A percentile compares a stretch with the other conserved stretches of the same genome.
Conservation (phyloP, 2,329 filamentous ascomycete species). For the Fusarium nodosum region DNA sequence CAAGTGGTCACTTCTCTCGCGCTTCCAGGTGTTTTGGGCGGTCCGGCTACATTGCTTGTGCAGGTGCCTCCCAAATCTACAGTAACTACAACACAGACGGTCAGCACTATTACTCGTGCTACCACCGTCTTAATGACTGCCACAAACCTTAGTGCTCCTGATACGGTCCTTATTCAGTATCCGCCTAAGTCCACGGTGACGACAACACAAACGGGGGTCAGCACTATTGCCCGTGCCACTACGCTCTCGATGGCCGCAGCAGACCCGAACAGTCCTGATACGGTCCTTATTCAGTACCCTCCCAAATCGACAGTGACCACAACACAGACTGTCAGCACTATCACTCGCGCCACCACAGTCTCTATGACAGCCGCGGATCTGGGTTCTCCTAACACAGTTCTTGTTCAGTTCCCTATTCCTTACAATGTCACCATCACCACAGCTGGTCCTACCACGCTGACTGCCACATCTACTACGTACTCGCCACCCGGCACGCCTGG, state of each 20-base stretch:
- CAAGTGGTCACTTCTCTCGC: not conserved
- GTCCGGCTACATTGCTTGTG: slow-evolving; percentile 1
- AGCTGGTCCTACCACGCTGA: slow-evolving; percentile 1
- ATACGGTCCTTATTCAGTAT: not conserved
- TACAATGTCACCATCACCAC: slow-evolving; percentile 8
- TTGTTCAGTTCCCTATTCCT: slow-evolving; percentile 5
- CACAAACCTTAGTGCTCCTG: not conserved
- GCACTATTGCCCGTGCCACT: not conserved
- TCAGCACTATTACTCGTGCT: not conserved
- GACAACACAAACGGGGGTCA: slow-evolving; percentile 7
- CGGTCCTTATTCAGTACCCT: not conserved
- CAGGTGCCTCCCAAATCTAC: not conserved
- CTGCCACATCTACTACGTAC: not conserved
- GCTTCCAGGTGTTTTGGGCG: slow-evolving; percentile 9
- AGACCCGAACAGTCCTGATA: not conserved
- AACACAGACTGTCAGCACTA: slow-evolving; percentile 10
- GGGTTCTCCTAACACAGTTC: slow-evolving; percentile 11
- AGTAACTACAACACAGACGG: slow-evolving; percentile 16
- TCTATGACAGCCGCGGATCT: slow-evolving; percentile 1
- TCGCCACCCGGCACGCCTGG: slow-evolving; percentile 1
- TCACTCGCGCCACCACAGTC: slow-evolving; percentile 4
- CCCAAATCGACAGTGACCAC: slow-evolving; percentile 11
- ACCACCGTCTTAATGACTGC: not conserved
- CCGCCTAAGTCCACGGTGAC: slow-evolving; percentile 5
- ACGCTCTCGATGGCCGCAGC: not conserved